These are phyloP conservation scores for Cyberlindnera mycetangii DNA, from an alignment of 805 yeast genomes.

Conservation along the genomic window DNA sequence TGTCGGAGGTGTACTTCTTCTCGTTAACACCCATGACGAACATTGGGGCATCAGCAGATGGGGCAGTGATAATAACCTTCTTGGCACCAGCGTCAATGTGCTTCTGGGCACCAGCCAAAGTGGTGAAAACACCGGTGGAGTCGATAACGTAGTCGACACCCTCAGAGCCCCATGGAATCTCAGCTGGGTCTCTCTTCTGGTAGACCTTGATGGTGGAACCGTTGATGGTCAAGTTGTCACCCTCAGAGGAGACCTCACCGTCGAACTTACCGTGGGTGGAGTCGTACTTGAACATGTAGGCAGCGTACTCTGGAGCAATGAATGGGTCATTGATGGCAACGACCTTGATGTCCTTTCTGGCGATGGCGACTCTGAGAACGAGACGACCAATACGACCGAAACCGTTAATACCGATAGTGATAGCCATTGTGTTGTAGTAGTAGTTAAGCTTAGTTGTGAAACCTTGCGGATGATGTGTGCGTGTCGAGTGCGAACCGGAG, in stretches of 20 bases:
- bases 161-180: conserved; percentile 82
- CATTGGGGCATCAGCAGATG: conserved; percentile 93
- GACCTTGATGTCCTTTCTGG: conserved; percentile 50
- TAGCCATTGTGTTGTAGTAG: conserved; percentile 20
- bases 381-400: conserved; percentile 94
- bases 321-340: conserved; percentile 92
- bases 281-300: conserved; percentile 94
- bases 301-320: conserved; percentile 86
- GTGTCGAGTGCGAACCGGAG: background rate
- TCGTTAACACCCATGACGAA: conserved; percentile 90
- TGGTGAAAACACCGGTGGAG: conserved; percentile 94
- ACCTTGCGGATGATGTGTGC: conserved; percentile 4
- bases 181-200: conserved; percentile 83
- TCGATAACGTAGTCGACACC: conserved; percentile 88
- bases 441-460: conserved; percentile 1
- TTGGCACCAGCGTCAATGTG: conserved; percentile 91
- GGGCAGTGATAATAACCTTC: conserved; percentile 93
- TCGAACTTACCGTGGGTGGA: conserved; percentile 85
- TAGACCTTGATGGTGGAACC: conserved; percentile 64
- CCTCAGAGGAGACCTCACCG: conserved; percentile 67
- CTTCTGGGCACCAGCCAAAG: conserved; percentile 72
- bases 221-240: conserved; percentile 59
- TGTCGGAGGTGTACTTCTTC: conserved; percentile 70
- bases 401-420: conserved; percentile 78
- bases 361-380: conserved; percentile 77